A percentile compares a stretch with the other conserved stretches of the same genome.
Conservation (phyloP, 2,329 filamentous ascomycete species). For the Trichophyton equinum region DNA sequence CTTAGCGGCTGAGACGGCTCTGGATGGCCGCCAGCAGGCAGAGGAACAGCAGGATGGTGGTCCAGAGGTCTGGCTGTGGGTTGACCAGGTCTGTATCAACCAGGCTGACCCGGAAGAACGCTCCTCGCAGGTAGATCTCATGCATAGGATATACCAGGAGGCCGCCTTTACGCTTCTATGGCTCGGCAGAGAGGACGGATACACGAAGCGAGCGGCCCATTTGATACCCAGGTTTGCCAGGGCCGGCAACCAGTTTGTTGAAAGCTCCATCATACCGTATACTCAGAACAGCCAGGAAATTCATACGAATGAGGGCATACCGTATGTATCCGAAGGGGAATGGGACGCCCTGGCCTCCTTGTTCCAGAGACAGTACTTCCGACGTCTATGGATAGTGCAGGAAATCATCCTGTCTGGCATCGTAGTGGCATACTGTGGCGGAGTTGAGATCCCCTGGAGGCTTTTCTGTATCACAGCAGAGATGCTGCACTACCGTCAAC, state of each 20-base stretch:
- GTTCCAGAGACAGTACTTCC: conserved; percentile 15
- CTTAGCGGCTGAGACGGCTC: background rate
- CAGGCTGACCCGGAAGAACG: conserved; percentile 10
- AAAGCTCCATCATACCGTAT: conserved; percentile 5
- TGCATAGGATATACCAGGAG: conserved; percentile 12
- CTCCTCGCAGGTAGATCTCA: conserved; percentile 12
- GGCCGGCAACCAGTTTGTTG: conserved; percentile 3
- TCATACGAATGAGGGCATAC: conserved; percentile 8
- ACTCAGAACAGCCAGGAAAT: background rate
- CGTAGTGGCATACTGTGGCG: conserved; percentile 12
- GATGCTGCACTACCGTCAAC: conserved; percentile 5
- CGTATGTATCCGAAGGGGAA: conserved; percentile 9
- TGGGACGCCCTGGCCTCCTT: conserved; percentile 11
- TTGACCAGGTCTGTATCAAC: conserved; percentile 15
- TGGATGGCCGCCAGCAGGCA: background rate
- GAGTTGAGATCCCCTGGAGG: conserved; percentile 9
- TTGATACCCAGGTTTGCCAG: conserved; percentile 8
- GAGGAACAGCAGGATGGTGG: background rate
- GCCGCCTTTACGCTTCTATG: conserved; percentile 14
- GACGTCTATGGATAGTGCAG: conserved; percentile 17
- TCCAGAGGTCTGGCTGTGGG: conserved; percentile 10
- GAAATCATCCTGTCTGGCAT: conserved; percentile 14
- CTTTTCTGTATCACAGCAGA: conserved; percentile 8
- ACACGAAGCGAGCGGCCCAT: conserved; percentile 9
- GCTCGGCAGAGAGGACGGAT: conserved; percentile 13